Base-by-base conservation (phyloP, 371 early-diverging fungal genomes). In the Mucor circinelloides region DNA sequence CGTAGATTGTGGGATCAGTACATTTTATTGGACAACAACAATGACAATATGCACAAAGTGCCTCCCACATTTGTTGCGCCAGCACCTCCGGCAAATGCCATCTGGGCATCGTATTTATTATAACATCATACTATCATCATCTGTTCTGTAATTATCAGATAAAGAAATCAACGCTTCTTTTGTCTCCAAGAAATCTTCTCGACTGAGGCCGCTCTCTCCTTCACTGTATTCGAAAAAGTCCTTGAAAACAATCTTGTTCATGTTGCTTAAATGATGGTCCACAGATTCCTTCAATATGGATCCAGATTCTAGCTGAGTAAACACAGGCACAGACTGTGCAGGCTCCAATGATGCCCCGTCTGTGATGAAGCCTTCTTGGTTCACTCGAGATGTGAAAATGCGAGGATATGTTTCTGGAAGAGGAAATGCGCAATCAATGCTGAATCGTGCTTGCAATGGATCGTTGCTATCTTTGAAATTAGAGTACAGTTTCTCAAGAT, bases 211-310 rank as follows among this genome's bases (percentile, higher is more conserved):
- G 50, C 68, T 63, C 13, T 72, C 78, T 12, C 85, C 81, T 42
- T 82, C 75, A 2, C 75, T 69, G 54, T 81, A 88, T 42, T 85
- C 85, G 0, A 74, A 68, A 60, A 85, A 65, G n/a, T 84, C 77
- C 10, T 73, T 68, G 48, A 76, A 74, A 7, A 77, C 54, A 7
- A 85, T 72, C 9, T 59, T 65, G 28, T 75, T 65, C 32, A 84
- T 13, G 19, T 77, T 67, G 8, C 75, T 64, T 0, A 78, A 61
- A 6, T 82, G 76, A 5, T 73, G 42, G 25, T 80, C 72, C 10
- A 86, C 60, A 30, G 74, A 74, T 42, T 68, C 73, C 17, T 75
- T 72, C 6, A 84, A 66, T 7, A 75, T 58, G 1, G 77, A 67
- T 23, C 84, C 80, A 0, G 81, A 81, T 17, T 74, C 74, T 28